Conservation (phyloP, 257 asterid species). For the Solanum phureja region DNA sequence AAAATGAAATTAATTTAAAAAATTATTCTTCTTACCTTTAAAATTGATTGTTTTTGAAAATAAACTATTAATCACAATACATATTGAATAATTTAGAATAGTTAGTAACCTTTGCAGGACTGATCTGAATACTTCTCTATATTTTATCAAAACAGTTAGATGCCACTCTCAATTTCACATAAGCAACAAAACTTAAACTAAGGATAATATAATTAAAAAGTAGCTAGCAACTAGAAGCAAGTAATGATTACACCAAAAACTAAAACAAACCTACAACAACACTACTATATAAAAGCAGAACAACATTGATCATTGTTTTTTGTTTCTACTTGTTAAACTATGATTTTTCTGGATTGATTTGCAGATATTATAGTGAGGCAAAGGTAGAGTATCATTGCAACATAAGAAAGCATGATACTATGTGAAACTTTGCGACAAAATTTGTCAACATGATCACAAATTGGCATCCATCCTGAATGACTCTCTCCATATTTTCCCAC, state of each 20-base stretch:
- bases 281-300: background rate
- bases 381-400: slow-evolving; percentile 19
- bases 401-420: slow-evolving; percentile 23
- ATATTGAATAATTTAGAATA: background rate
- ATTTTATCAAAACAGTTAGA: background rate
- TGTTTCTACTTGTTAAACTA: background rate
- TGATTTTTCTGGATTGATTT: slow-evolving; percentile 26
- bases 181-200: background rate
- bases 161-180: background rate
- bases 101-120: background rate
- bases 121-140: background rate
- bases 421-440: slow-evolving; percentile 33
- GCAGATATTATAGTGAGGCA: slow-evolving; percentile 39
- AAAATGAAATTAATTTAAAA: too few relatives aligned
- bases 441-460: slow-evolving; percentile 38
- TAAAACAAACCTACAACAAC: background rate
- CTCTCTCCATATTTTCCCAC: slow-evolving; percentile 49
- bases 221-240: background rate
- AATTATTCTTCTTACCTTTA: background rate
- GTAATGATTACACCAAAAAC: background rate
- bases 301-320: background rate
- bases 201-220: background rate
- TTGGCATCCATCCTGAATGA: slow-evolving; percentile 49
- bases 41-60: background rate
- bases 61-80: background rate